phyloP scores from a whole-genome alignment of 2,329 filamentous ascomycete genomes.

The Elsinoe batatas region DNA sequence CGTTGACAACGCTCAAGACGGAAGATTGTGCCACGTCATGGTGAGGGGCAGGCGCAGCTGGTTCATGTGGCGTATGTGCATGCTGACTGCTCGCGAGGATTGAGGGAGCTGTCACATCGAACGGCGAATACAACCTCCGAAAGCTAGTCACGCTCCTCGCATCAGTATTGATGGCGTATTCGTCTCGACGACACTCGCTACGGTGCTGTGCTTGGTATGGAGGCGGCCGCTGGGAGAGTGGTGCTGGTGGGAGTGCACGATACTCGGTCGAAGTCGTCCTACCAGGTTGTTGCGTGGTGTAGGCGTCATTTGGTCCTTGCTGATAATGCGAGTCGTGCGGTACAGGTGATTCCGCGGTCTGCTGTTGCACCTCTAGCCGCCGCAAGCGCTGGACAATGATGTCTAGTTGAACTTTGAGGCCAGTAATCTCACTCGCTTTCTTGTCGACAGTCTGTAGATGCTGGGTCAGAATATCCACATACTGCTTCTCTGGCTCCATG shows the following conservation, averaged over 20 bases:
- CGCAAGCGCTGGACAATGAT: slow-evolving; percentile 39
- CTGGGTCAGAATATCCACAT: too few species aligned
- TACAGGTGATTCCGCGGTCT: slow-evolving; percentile 16
- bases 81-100: slow-evolving; percentile 13
- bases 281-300: slow-evolving; percentile 12
- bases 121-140: slow-evolving; percentile 11
- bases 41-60: slow-evolving; percentile 15
- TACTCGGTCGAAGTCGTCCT: slow-evolving; percentile 9
- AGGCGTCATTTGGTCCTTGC: slow-evolving; percentile 16
- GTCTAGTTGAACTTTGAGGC: slow-evolving; percentile 37
- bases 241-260: slow-evolving; percentile 12
- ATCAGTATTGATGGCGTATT: not conserved
- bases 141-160: slow-evolving; percentile 14
- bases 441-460: slow-evolving; percentile 30
- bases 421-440: slow-evolving; percentile 39
- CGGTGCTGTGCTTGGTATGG: slow-evolving; percentile 6
- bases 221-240: not conserved
- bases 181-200: slow-evolving; percentile 23
- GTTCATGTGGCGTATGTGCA: slow-evolving; percentile 16
- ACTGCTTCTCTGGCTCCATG: too few species aligned
- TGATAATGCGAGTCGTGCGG: slow-evolving; percentile 18
- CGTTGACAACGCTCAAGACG: slow-evolving; percentile 38
- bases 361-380: slow-evolving; percentile 24
- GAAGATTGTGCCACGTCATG: slow-evolving; percentile 19
- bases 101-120: slow-evolving; percentile 13